These are phyloP conservation scores for Alternaria consortialis DNA, from an alignment of 2,329 filamentous ascomycete species.

Conservation along the genomic window DNA sequence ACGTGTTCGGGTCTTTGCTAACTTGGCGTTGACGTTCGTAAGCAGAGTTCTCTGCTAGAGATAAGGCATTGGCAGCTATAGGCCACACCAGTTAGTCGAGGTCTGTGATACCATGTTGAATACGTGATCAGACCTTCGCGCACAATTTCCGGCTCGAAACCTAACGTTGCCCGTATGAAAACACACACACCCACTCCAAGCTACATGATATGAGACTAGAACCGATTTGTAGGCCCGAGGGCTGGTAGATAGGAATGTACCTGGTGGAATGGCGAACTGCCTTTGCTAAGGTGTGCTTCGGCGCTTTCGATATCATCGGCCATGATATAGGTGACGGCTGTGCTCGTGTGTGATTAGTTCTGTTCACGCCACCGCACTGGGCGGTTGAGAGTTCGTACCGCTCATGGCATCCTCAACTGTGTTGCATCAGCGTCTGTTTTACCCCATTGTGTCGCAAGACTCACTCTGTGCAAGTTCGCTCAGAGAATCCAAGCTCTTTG, in stretches of 20 bases:
- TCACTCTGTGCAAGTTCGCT: constrained; percentile 66
- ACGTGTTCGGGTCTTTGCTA: constrained; percentile 68
- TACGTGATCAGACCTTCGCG: constrained; percentile 65
- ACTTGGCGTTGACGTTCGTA: constrained; percentile 79
- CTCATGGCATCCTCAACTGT: constrained; percentile 59
- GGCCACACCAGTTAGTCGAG: constrained; percentile 16
- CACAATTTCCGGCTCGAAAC: constrained; percentile 93
- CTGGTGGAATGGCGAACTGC: constrained; percentile 86
- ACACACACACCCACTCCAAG: constrained; percentile 81
- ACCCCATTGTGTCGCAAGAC: neutral
- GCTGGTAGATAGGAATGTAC: constrained; percentile 47
- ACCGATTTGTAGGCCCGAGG: neutral
- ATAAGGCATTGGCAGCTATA: constrained; percentile 73
- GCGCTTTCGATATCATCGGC: constrained; percentile 90
- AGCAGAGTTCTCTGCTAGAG: constrained; percentile 78
- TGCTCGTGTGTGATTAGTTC: constrained; percentile 41
- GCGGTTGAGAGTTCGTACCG: constrained; percentile 41
- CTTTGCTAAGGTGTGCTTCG: constrained; percentile 74
- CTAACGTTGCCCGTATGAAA: constrained; percentile 86
- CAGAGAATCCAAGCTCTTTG: constrained; percentile 65
- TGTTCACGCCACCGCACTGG: neutral
- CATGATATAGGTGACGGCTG: constrained; percentile 77
- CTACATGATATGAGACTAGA: constrained; percentile 52
- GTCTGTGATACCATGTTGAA: neutral
- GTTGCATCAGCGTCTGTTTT: constrained; percentile 25